Evolutionary conservation across 495 filamentous ascomycete genomes (phyloP).

Genomic region (Tuber umbilicatum): DNA sequence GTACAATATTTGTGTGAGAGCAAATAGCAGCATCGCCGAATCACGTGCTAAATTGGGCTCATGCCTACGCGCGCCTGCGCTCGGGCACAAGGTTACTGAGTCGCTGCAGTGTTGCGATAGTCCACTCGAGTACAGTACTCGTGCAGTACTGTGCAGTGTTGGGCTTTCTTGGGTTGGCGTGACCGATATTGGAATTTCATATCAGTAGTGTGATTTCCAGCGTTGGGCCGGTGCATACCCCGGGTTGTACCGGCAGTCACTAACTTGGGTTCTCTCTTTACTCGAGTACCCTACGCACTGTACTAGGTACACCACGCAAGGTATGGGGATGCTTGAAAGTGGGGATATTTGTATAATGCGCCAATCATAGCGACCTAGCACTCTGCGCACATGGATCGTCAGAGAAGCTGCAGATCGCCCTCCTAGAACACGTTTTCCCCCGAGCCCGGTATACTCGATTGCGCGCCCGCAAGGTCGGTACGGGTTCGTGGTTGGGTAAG

Average conservation of each 20-base stretch:
- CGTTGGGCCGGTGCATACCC: neutral
- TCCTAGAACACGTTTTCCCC: neutral
- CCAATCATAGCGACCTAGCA: neutral
- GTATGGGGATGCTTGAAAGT: slow-evolving; percentile 9
- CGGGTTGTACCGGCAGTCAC: no score
- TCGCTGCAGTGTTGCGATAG: neutral
- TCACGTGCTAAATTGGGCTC: neutral
- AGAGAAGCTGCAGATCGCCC: neutral
- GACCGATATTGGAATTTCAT: neutral
- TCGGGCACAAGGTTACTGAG: neutral
- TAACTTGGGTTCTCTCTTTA: neutral
- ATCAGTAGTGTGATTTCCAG: neutral
- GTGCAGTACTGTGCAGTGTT: neutral
- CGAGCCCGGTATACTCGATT: slow-evolving; percentile 1
- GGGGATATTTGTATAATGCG: neutral
- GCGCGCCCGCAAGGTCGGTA: neutral
- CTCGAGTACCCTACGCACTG: no score
- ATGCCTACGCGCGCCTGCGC: neutral
- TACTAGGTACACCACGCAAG: neutral
- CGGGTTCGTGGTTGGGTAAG: neutral
- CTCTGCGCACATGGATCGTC: neutral
- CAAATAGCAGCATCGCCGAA: neutral
- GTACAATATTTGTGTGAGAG: neutral
- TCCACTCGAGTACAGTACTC: no score
- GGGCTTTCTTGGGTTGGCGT: neutral